Base-by-base conservation (phyloP, 2,329 filamentous ascomycete genomes). In the Penicillium sp. region DNA sequence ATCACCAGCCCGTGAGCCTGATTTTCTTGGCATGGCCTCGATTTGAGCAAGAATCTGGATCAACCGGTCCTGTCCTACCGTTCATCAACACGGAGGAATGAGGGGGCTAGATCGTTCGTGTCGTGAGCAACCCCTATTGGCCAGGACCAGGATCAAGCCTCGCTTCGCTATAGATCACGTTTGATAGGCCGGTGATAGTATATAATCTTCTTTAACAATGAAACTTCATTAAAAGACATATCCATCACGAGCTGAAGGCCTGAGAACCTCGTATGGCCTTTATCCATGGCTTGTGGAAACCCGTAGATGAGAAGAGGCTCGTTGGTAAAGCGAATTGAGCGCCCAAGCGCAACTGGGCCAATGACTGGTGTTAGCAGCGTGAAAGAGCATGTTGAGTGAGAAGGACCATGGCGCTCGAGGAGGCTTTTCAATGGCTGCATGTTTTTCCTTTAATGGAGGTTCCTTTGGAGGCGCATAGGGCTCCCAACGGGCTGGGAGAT, bases 21-120 rank as follows among this genome's bases (percentile, higher is more conserved):
- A 37, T 45, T 59, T 54, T 45, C 42, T 51, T 47, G 59, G 57
- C 65, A 57, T 66, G 56, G 66, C 64, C 64, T 50, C 53, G 33
- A 54, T 44, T 9, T 19, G 60, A 33, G 12, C 8, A 28, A 19
- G 15, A 7, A 53, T 50, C 62, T 62, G 55, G 60, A 66, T 58
- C 50, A 19, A 28, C 42, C 24, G 13, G 30, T 56, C 33, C 40
- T 57, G 30, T 47, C 33, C 40, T 57, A 47, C 54, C 30, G 30
- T 15, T 49, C 47, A 13, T 35, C 47, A 22, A 6, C 28, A 4
- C 17, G n/a, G n/a, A 47, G 26, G 12, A n/a, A 22, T n/a, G 24
- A 45, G 24, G 47, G 26, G 47, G 30, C 47, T 50, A 35, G 47
- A 35, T 51, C 49, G 49, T 24, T 51, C n/a, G 5, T 35, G n/a